phyloP scores from a whole-genome alignment of 2,329 filamentous ascomycete genomes.

The Nothopassalora personata region DNA sequence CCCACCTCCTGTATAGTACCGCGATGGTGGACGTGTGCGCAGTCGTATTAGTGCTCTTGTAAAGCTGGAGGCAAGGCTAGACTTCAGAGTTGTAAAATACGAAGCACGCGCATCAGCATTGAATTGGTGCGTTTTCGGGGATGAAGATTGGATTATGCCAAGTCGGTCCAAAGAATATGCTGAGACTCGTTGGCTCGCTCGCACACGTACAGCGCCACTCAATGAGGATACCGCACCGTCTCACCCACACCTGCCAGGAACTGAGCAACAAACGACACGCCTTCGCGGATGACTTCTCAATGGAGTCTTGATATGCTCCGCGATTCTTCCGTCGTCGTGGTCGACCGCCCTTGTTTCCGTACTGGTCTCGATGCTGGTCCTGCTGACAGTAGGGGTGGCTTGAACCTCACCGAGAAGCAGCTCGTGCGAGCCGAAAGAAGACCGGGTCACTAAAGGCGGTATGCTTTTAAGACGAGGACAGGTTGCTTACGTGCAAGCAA shows the following conservation, averaged over 20 bases:
- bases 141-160: not conserved
- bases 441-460: conserved; percentile 20
- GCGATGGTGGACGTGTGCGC: too few relatives aligned
- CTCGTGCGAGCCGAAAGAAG: conserved; percentile 16
- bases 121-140: too few relatives aligned
- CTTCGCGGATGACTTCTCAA: not conserved
- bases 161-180: conserved; percentile 10
- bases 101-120: too few relatives aligned
- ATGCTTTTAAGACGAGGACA: conserved; percentile 22
- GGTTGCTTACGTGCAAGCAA: conserved; percentile 23
- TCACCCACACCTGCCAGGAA: too few relatives aligned
- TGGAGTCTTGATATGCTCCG: not conserved
- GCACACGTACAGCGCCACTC: conserved; percentile 11
- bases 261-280: not conserved
- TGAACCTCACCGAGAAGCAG: conserved; percentile 8
- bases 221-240: too few relatives aligned
- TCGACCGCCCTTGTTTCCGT: conserved; percentile 13
- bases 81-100: too few relatives aligned
- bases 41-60: too few relatives aligned
- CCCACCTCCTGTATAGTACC: not conserved
- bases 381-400: not conserved
- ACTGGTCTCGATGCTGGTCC: not conserved
- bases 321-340: conserved; percentile 11
- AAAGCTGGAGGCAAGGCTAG: too few relatives aligned
- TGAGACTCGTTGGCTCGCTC: conserved; percentile 15